phyloP scores from a whole-genome alignment of 2,329 filamentous ascomycete species.

The Ceratocystis colombiana region DNA sequence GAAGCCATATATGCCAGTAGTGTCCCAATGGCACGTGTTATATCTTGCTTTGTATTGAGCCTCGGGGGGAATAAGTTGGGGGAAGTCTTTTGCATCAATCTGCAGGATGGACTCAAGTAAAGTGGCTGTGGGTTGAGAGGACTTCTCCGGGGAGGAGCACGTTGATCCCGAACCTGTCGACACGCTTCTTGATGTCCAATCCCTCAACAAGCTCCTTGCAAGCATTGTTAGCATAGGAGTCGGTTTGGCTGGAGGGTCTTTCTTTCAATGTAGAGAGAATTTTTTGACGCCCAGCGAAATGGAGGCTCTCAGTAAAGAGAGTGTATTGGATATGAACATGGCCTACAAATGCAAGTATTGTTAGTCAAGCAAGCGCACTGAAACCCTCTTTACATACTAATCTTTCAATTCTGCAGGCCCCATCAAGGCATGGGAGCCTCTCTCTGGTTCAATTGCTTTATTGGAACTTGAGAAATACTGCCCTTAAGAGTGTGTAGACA shows the following conservation, averaged over 20 bases:
- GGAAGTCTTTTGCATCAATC: neutral
- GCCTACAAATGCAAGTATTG: neutral
- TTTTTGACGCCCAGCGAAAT: neutral
- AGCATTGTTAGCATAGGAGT: neutral
- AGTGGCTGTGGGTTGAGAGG: too few species aligned
- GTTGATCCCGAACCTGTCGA: too few species aligned
- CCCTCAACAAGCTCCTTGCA: slow-evolving; percentile 1
- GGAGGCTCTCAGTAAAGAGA: neutral
- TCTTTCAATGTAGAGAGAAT: neutral
- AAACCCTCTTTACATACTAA: neutral
- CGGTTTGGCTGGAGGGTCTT: neutral
- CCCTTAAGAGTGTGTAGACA: too few species aligned
- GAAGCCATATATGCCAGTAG: neutral
- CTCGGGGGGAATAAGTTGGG: neutral
- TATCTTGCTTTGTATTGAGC: neutral
- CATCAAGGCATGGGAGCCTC: too few species aligned
- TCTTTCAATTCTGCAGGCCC: neutral
- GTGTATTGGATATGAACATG: neutral
- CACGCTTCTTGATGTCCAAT: neutral
- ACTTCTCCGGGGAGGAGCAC: neutral
- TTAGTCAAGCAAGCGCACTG: neutral
- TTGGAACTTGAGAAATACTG: too few species aligned
- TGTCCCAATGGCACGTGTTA: neutral
- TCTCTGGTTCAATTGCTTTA: too few species aligned
- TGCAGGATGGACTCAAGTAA: neutral